These are phyloP conservation scores for Fraxinus floribunda DNA, from an alignment of 305 asterid species.

Conservation along the genomic window DNA sequence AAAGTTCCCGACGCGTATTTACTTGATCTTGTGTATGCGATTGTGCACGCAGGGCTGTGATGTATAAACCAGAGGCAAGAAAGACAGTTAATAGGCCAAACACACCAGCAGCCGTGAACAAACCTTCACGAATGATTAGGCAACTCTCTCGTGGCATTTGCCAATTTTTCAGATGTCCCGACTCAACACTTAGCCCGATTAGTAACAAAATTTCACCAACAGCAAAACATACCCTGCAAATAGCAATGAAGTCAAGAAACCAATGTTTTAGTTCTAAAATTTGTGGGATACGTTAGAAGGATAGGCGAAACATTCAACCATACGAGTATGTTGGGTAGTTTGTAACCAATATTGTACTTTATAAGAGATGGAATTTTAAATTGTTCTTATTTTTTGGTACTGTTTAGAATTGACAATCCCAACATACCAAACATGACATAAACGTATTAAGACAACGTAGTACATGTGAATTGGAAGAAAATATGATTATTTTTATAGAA, in stretches of 20 bases:
- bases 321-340: neutral
- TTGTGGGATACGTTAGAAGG: neutral
- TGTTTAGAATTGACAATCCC: neutral
- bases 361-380: neutral
- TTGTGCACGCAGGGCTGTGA: slow-evolving; percentile 61
- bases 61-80: slow-evolving; percentile 66
- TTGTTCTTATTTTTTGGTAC: too few species aligned
- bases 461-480: neutral
- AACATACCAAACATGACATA: neutral
- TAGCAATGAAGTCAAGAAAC: neutral
- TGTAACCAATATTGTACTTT: neutral
- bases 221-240: slow-evolving; percentile 61
- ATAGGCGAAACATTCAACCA: neutral
- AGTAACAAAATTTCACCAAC: slow-evolving; percentile 75
- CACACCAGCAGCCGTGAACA: slow-evolving; percentile 83
- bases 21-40: slow-evolving; percentile 35
- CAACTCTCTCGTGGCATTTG: slow-evolving; percentile 51
- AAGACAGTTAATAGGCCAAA: slow-evolving; percentile 64
- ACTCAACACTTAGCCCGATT: slow-evolving; percentile 77
- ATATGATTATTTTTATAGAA: too few species aligned
- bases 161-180: slow-evolving; percentile 85
- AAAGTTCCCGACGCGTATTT: slow-evolving; percentile 40
- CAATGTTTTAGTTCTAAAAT: neutral
- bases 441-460: neutral
- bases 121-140: slow-evolving; percentile 52